Evolutionary conservation across 352 stramenopile species (phyloP).

Genomic region (Pythium phragmiticola): DNA sequence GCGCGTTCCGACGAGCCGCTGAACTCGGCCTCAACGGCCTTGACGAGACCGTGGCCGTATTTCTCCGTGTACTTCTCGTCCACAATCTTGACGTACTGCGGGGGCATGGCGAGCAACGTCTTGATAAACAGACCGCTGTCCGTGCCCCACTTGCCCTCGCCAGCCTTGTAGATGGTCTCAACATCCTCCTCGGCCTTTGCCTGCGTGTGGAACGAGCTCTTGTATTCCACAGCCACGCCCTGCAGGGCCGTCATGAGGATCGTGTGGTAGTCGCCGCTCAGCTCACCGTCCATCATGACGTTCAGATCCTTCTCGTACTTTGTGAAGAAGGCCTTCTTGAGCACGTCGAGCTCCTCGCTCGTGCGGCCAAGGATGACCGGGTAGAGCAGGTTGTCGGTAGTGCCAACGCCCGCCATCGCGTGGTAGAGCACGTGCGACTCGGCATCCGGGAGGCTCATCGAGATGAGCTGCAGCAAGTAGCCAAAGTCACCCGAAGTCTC

Average conservation of each 20-base stretch:
- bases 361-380: conserved; percentile 40
- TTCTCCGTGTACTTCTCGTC: conserved; percentile 60
- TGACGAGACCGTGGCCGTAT: conserved; percentile 48
- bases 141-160: conserved; percentile 78
- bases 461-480: conserved; percentile 58
- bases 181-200: conserved; percentile 64
- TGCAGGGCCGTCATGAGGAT: conserved; percentile 38
- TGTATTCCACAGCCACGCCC: conserved; percentile 29
- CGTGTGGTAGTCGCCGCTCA: conserved; percentile 41
- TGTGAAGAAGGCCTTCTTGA: conserved; percentile 51
- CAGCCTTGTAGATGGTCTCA: conserved; percentile 69
- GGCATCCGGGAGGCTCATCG: conserved; percentile 50
- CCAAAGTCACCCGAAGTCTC: conserved; percentile 79
- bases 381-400: conserved; percentile 61
- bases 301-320: conserved; percentile 42
- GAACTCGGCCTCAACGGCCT: conserved; percentile 72
- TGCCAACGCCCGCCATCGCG: conserved; percentile 54
- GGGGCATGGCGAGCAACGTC: conserved; percentile 56
- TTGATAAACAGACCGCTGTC: conserved; percentile 70
- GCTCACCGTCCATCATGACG: conserved; percentile 34
- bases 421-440: conserved; percentile 66
- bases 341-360: conserved; percentile 37
- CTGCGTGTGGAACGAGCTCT: conserved; percentile 51
- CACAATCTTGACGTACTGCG: conserved; percentile 57
- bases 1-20: conserved; percentile 47